A percentile compares a stretch with the other conserved stretches of the same genome.
These are phyloP conservation scores for Ophioceras dolichostomum DNA, from an alignment of 2,329 filamentous ascomycete species.

Conservation along the genomic window DNA sequence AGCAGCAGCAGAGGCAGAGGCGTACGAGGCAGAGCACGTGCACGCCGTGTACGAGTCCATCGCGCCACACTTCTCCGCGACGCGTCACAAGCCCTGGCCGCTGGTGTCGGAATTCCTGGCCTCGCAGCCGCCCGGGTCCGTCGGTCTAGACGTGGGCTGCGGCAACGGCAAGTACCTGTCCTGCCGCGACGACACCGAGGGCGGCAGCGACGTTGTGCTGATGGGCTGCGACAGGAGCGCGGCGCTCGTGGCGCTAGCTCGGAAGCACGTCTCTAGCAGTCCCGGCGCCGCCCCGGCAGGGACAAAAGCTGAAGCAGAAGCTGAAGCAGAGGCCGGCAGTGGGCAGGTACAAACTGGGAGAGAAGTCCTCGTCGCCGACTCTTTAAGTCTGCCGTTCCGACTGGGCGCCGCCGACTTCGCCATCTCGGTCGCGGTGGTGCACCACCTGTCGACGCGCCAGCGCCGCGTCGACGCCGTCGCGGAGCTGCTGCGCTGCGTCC, in stretches of 20 bases:
- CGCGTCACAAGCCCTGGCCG: constrained; percentile 79
- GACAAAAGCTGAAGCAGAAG: constrained; percentile 7
- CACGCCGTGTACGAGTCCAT: constrained; percentile 87
- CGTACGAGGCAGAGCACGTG: constrained; percentile 78
- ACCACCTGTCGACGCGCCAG: constrained; percentile 73
- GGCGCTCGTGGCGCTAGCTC: constrained; percentile 38
- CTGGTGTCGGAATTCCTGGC: constrained; percentile 71
- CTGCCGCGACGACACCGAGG: constrained; percentile 30
- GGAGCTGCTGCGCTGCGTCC: constrained; percentile 57
- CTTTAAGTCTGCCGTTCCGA: constrained; percentile 71
- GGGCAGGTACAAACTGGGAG: constrained; percentile 21
- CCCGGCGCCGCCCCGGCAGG: constrained; percentile 1
- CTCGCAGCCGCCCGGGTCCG: constrained; percentile 50
- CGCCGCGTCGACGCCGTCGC: constrained; percentile 62
- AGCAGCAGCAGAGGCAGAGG: too few relatives aligned
- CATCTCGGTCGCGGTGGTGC: constrained; percentile 87
- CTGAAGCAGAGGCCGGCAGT: not conserved
- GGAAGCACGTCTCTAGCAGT: constrained; percentile 17
- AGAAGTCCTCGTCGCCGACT: constrained; percentile 68
- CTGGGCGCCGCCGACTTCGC: constrained; percentile 56
- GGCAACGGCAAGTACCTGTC: constrained; percentile 90
- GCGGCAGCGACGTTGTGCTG: constrained; percentile 68
- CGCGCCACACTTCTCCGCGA: constrained; percentile 72
- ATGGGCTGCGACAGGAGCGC: constrained; percentile 73
- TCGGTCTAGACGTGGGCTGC: constrained; percentile 87